Percentiles rank a stretch among this genome's conserved stretches.
Conservation (phyloP, 2,329 filamentous ascomycete species). For the Cryphonectria parasitica region DNA sequence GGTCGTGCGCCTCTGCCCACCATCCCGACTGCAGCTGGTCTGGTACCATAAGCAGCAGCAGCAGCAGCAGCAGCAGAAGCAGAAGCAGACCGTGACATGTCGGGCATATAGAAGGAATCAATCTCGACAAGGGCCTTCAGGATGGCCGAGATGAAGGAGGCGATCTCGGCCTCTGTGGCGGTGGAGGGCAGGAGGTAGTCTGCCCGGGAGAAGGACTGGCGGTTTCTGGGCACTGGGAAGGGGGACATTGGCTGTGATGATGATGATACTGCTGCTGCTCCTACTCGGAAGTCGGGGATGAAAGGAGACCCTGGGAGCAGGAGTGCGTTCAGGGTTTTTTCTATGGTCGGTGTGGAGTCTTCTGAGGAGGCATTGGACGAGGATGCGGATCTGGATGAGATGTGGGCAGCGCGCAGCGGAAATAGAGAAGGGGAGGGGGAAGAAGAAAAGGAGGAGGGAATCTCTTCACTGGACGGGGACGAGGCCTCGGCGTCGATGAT, state of each 20-base stretch:
- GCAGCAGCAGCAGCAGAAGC: not conserved
- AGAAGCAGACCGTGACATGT: slow-evolving; percentile 33
- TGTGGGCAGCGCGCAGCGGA: not conserved
- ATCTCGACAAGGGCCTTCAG: slow-evolving; percentile 53
- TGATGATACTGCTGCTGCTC: not conserved
- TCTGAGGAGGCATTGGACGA: slow-evolving; percentile 1
- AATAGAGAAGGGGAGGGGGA: not conserved
- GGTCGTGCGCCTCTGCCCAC: not conserved
- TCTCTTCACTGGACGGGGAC: not conserved
- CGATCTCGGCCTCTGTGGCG: slow-evolving; percentile 58
- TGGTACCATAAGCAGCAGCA: not conserved
- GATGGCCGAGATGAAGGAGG: slow-evolving; percentile 57
- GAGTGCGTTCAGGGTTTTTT: not conserved
- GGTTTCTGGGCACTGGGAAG: slow-evolving; percentile 33
- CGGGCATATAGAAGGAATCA: slow-evolving; percentile 51
- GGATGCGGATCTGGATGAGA: not conserved
- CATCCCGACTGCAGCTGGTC: not conserved
- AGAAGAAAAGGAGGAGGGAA: not conserved
- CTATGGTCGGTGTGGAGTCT: slow-evolving; percentile 21
- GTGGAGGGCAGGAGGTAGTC: slow-evolving; percentile 61
- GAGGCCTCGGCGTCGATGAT: slow-evolving; percentile 51
- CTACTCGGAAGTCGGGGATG: not conserved
- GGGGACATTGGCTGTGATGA: not conserved
- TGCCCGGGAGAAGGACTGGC: slow-evolving; percentile 50
- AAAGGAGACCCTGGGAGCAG: not conserved